Evolutionary conservation across 1,284 basidiomycete species (phyloP), one percentile per base, ranked within the genome.

Genomic region (Cronartium ribicola): DNA sequence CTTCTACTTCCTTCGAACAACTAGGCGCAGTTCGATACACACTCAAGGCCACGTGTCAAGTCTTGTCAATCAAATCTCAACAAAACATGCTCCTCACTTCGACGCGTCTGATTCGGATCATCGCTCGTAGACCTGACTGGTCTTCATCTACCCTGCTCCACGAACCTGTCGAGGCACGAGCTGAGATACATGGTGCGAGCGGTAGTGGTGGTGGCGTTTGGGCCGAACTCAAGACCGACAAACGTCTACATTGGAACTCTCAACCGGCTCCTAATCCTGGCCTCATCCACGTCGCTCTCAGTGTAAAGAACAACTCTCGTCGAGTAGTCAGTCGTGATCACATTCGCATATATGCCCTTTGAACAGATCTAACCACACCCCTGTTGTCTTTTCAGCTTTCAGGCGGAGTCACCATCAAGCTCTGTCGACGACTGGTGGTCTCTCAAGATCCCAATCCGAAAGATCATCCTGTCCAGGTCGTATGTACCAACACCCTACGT

Each of bases 11-110:
- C 5, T 78, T 80, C 66, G 77, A 77, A 22, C 68, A 75, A n/a
- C 77, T 78, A 59, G 80, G 78, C 10, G 72, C 70, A 13, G 75
- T 75, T 6, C 75, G 75, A 17, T 80, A 79, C 69, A 76, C 76
- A 14, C 76, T 80, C 11, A 76, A 77, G 57, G 80, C 77, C 0
- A 77, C 78, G 48, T 74, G 71, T 40, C 71, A 74, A 20, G 77
- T 76, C 4, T 70, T 70, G 39, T 59, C 61, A 36, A 60, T 78
- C 5, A 39, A 73, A 13, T 76, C 75, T 7, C 77, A 75, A 14
- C 75, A 77, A 39, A 66, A 67, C 59, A 57, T 67, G 10, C 40
- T 74, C 5, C 65, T 74, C 3, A 76, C 66, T 14, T 76, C 77
- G 41, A 76, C 76, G 43, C 67, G 37, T 13, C 22, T 4, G 7